These are phyloP conservation scores for Russula sp. DNA, from an alignment of 768 basidiomycete species.

Conservation along the genomic window DNA sequence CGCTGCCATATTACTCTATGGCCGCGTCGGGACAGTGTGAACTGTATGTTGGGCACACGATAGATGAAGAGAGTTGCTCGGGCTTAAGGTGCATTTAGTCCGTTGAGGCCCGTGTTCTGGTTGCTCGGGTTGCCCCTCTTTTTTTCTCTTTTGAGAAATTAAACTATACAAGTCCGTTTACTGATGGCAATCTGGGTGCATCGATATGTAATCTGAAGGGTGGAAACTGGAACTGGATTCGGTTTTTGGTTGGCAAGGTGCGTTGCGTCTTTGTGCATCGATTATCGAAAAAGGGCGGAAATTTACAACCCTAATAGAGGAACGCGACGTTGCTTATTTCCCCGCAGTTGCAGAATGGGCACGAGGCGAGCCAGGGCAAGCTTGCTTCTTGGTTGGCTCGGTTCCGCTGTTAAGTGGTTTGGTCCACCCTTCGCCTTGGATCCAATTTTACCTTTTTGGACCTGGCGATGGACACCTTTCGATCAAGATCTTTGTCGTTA, in stretches of 20 bases:
- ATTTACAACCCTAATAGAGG: neutral
- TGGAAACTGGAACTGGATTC: neutral
- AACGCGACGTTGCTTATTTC: slow-evolving; percentile 10
- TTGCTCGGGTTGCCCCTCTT: neutral
- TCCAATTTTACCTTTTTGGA: neutral
- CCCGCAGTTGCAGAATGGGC: slow-evolving; percentile 9
- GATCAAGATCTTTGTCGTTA: slow-evolving; percentile 17
- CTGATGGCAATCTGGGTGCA: slow-evolving; percentile 38
- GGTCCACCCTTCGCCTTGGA: neutral
- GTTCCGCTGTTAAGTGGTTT: neutral
- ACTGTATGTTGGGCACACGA: slow-evolving; percentile 40
- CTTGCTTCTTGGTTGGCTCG: neutral
- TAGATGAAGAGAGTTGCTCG: slow-evolving; percentile 41
- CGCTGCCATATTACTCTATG: slow-evolving; percentile 34
- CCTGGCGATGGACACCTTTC: neutral
- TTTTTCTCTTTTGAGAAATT: neutral
- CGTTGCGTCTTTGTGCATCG: neutral
- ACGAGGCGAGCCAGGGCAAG: slow-evolving; percentile 5
- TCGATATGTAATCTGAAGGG: slow-evolving; percentile 36
- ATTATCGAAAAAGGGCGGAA: neutral
- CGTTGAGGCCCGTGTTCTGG: neutral
- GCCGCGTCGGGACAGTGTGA: slow-evolving; percentile 15
- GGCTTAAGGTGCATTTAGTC: slow-evolving; percentile 36
- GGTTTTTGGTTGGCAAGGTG: neutral
- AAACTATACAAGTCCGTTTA: slow-evolving; percentile 34